A percentile compares a stretch with the other conserved stretches of the same genome.
phyloP scores from a whole-genome alignment of 495 filamentous ascomycete genomes.

The Penicillium flavigenum region DNA sequence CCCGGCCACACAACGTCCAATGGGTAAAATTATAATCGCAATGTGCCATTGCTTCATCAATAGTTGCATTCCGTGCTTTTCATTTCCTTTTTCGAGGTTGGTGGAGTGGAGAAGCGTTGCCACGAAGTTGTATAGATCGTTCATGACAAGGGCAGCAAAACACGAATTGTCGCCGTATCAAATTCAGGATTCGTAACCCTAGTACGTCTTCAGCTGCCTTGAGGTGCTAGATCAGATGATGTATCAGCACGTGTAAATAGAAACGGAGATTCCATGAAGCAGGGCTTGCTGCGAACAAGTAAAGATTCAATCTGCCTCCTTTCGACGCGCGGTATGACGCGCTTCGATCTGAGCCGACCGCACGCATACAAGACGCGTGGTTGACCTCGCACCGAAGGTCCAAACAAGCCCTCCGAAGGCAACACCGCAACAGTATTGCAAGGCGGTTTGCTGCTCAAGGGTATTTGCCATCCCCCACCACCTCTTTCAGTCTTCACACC shows the following conservation, averaged over 20 bases:
- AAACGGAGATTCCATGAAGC: background rate
- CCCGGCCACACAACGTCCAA: background rate
- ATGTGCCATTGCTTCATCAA: background rate
- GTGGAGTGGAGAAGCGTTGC: background rate
- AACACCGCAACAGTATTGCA: background rate
- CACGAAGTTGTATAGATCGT: background rate
- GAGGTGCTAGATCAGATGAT: background rate
- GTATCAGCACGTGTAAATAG: background rate
- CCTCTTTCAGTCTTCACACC: background rate
- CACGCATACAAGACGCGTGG: background rate
- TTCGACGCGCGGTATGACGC: background rate
- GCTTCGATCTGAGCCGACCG: too few relatives aligned
- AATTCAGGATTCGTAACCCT: background rate
- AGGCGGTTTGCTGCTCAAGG: background rate
- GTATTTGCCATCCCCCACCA: background rate
- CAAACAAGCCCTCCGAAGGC: background rate
- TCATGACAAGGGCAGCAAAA: background rate
- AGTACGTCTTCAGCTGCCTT: background rate
- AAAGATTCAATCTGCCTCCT: background rate
- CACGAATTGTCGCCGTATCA: background rate
- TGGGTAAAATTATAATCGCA: background rate
- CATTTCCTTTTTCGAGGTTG: background rate
- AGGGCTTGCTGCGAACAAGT: background rate
- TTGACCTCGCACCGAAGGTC: background rate
- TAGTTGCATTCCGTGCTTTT: background rate